A percentile compares a stretch with the other conserved stretches of the same genome.
Conservation (phyloP, 2,329 filamentous ascomycete species). For the Botrytis cinerea region DNA sequence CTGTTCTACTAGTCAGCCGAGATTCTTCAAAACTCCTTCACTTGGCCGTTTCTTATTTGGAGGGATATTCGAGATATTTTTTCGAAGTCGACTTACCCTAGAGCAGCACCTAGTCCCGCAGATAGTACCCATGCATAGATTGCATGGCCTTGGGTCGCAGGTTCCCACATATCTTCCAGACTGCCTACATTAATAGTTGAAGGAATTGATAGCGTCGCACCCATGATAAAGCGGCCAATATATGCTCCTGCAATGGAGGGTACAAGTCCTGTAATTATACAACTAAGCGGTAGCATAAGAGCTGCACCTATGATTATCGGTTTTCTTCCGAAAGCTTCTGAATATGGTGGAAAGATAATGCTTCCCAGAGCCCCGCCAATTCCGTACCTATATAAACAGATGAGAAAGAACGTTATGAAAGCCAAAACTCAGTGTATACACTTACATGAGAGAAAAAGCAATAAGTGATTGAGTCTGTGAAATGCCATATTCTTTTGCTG, state of each 20-base stretch:
- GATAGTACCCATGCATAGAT: constrained; percentile 49
- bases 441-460: constrained; percentile 19
- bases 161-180: constrained; percentile 53
- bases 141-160: constrained; percentile 49
- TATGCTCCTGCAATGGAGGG: constrained; percentile 44
- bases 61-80: too few species aligned
- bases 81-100: background rate
- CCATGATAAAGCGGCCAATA: constrained; percentile 48
- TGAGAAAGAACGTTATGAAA: background rate
- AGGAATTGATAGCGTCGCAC: constrained; percentile 50
- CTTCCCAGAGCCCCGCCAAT: constrained; percentile 45
- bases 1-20: constrained; percentile 38
- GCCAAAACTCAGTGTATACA: background rate
- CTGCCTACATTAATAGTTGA: constrained; percentile 50
- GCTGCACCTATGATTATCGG: constrained; percentile 43
- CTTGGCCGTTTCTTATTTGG: background rate
- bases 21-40: background rate
- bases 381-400: constrained; percentile 8
- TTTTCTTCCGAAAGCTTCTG: constrained; percentile 44
- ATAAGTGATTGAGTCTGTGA: constrained; percentile 17
- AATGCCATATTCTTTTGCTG: constrained; percentile 11
- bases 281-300: constrained; percentile 41
- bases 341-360: constrained; percentile 45
- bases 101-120: constrained; percentile 47
- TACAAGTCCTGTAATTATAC: constrained; percentile 45